Base-by-base conservation (phyloP, 768 basidiomycete species). In the Boletus subcaerulescens region DNA sequence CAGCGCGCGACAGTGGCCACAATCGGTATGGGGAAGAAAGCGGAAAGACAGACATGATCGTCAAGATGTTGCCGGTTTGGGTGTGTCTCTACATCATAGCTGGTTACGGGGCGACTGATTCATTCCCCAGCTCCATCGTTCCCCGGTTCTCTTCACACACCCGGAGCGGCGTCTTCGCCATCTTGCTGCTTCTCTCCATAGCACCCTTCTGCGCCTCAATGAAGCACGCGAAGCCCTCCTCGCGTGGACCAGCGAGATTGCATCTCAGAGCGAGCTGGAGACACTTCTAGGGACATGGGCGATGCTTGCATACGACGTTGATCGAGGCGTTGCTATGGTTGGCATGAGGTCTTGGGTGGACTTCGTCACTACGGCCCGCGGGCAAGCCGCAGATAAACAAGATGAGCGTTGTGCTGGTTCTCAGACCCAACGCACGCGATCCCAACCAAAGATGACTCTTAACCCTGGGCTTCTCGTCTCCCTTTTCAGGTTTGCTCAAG, bases 11-110 rank as follows among this genome's bases (percentile, higher is more conserved):
- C 55, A n/a, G 32, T 48, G 35, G 50, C 15, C 61, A 44, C 11
- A 61, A 51, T 41, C 44, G 17, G 17, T 48, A 53, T 13, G 56
- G 50, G 5, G 58, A 50, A 10, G 32, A 48, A 7, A 48, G 46
- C 18, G 65, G 47, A 63, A 76, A 60, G 52, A 22, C 46, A 20
- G 57, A 39, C 13, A 65, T 72, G 17, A 60, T 80, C 60, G 77
- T 81, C 22, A 76, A 84, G 52, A 88, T 86, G 77, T 62, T 95
- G 32, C 93, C 93, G 4, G 93, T 96, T 52, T 98, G 95, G 95
- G 94, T 96, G 67, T 63, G 91, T 61, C 33, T 48, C 42, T 4
- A 32, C 8, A 40, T 49, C 44, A 13, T 29, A 22, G 46, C 50
- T 39, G 40, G 49, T 56, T 18, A 52, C 35, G 46, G 12, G 22